Evolutionary conservation across 192 early-diverging fungal genomes (phyloP).

Genomic region (Haplosporangium gracile): DNA sequence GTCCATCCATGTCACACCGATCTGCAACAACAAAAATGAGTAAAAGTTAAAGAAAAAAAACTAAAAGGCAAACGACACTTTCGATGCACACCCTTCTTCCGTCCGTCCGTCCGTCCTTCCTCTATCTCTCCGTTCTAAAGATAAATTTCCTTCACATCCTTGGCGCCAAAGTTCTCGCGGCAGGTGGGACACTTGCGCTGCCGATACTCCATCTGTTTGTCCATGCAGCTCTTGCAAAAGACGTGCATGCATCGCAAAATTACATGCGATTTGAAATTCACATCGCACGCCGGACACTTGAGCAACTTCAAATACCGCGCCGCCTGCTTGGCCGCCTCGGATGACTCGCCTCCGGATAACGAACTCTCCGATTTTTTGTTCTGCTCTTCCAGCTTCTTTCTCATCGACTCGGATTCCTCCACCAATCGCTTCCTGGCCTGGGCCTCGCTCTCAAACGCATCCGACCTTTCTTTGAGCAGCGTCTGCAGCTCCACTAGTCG

Average conservation of each 20-base stretch:
- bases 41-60: not conserved
- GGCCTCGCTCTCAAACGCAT: constrained; percentile 68
- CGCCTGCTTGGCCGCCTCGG: constrained; percentile 41
- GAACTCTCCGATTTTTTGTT: constrained; percentile 68
- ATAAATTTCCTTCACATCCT: constrained; percentile 86
- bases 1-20: not conserved
- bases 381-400: constrained; percentile 73
- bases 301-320: constrained; percentile 76
- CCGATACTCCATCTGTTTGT: constrained; percentile 85
- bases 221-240: constrained; percentile 95
- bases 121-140: constrained; percentile 64
- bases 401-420: constrained; percentile 71
- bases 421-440: constrained; percentile 67
- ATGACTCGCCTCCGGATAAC: constrained; percentile 1
- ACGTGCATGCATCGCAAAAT: constrained; percentile 94
- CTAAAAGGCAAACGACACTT: not conserved
- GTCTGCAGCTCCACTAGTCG: constrained; percentile 72
- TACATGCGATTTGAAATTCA: constrained; percentile 86
- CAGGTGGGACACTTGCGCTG: constrained; percentile 97
- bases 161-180: constrained; percentile 84
- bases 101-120: not conserved
- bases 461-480: constrained; percentile 75
- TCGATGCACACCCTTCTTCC: not conserved
- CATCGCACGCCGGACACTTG: constrained; percentile 91
- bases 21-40: not conserved